Base-by-base conservation (phyloP, 2,329 filamentous ascomycete species). In the Ceratocystis cubensis region DNA sequence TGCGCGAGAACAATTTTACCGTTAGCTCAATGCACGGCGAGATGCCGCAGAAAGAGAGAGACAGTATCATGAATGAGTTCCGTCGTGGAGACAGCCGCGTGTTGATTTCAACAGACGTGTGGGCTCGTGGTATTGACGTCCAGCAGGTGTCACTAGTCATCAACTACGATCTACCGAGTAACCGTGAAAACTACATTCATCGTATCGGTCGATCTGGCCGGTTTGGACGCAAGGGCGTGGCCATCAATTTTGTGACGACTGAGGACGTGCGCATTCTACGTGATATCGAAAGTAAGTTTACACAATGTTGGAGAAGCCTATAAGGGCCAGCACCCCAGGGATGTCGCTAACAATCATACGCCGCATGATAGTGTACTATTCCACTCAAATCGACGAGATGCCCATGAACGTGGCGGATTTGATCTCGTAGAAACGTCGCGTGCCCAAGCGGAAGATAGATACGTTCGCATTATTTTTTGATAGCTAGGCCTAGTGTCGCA, bases 181-280 rank as follows among this genome's bases (percentile, higher is more conserved):
- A 99, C 78, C 91, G 94, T 82, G 94, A 99, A 79, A 99, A 99
- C 80, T 99, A 99, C 78, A 97, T 99, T 77, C 94, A 99, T 81
- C 88, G 94, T 72, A 99, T 99, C 73, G 94, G 94, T 75, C 87
- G 94, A 75, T 94, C 90, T 75, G 94, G 94, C 72, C 86, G 94
- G 71, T 99, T 99, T 73, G 94, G 94, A 73, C 86, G 94, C 73
- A 99, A 99, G 81, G 94, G 94, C 83, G 94, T 99, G 71, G 94
- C 94, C 46, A 99, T 99, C 82, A 99, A 99, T 81, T 99, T 99
- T 74, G 94, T 99, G 71, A 99, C 94, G 2, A 95, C 89, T 74
- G 94, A 99, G 73, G 94, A 99, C 75, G 94, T 99, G 68, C 88
- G 94, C 75, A 99, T 99, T 75, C 82, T 99, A 73, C 86, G 94